Conservation (phyloP, 2,329 filamentous ascomycete genomes). For the Paecilomyces variotii region DNA sequence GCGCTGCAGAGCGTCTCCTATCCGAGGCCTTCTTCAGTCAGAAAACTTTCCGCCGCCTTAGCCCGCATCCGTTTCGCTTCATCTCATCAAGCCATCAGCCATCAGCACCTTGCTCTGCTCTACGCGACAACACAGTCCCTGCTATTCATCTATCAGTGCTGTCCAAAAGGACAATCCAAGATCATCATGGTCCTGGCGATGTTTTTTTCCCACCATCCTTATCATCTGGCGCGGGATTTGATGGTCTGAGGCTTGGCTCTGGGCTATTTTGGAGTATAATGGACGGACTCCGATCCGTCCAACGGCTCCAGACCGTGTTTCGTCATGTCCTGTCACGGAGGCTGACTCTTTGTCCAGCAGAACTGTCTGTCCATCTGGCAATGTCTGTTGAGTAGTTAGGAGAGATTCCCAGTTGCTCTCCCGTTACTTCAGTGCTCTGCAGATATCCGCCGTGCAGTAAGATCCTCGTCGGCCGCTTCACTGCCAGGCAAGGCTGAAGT, state of each 20-base stretch:
- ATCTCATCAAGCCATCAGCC: neutral
- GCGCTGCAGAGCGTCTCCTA: neutral
- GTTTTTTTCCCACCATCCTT: neutral
- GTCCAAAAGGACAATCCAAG: neutral
- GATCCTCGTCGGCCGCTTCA: neutral
- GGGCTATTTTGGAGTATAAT: neutral
- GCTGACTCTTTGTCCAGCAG: neutral
- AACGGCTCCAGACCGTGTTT: neutral
- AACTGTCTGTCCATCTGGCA: neutral
- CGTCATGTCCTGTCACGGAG: constrained; percentile 1
- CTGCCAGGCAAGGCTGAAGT: neutral
- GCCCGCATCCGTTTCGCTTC: neutral
- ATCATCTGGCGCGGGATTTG: neutral
- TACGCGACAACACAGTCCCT: neutral
- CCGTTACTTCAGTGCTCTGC: neutral
- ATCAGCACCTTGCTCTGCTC: neutral
- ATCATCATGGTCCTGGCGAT: neutral
- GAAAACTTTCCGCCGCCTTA: neutral
- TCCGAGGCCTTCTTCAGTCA: neutral
- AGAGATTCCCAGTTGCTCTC: neutral
- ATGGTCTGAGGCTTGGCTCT: neutral
- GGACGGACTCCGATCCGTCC: neutral
- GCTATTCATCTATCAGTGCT: neutral
- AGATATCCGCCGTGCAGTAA: neutral
- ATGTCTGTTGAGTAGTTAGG: neutral